Percentiles rank a stretch among this genome's conserved stretches.
These are phyloP conservation scores for Pichia pseudocactophila DNA, from an alignment of 805 yeast genomes.

Conservation along the genomic window DNA sequence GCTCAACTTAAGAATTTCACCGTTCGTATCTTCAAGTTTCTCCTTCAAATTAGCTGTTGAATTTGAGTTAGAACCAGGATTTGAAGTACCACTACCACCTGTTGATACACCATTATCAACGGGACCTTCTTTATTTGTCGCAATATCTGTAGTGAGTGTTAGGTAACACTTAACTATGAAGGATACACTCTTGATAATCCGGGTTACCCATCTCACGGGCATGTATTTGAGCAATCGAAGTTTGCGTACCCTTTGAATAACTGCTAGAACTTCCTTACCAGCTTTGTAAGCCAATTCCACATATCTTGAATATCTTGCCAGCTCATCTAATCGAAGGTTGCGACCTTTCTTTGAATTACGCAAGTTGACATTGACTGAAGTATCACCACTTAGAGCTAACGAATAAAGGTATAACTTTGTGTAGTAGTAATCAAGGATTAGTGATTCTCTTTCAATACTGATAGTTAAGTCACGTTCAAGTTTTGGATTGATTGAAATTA, in stretches of 20 bases:
- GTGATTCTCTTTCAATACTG: constrained; percentile 54
- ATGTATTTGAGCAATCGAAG: constrained; percentile 58
- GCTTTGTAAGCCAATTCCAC: constrained; percentile 76
- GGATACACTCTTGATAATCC: constrained; percentile 82
- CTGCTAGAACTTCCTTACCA: constrained; percentile 68
- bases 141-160: constrained; percentile 38
- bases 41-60: background rate
- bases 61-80: background rate
- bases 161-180: constrained; percentile 80
- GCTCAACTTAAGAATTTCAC: constrained; percentile 39
- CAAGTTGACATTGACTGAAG: constrained; percentile 27
- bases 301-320: constrained; percentile 63
- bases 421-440: constrained; percentile 77
- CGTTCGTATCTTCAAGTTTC: constrained; percentile 7
- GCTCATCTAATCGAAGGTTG: constrained; percentile 53
- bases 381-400: constrained; percentile 54
- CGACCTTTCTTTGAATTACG: constrained; percentile 21
- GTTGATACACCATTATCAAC: constrained; percentile 3
- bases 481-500: constrained; percentile 29
- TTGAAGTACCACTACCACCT: background rate
- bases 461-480: constrained; percentile 30
- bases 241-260: constrained; percentile 61
- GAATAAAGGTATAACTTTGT: constrained; percentile 80
- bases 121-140: constrained; percentile 2
- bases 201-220: constrained; percentile 89